These are phyloP conservation scores for Metarhizium guizhouense DNA, from an alignment of 2,329 filamentous ascomycete genomes.

Conservation along the genomic window DNA sequence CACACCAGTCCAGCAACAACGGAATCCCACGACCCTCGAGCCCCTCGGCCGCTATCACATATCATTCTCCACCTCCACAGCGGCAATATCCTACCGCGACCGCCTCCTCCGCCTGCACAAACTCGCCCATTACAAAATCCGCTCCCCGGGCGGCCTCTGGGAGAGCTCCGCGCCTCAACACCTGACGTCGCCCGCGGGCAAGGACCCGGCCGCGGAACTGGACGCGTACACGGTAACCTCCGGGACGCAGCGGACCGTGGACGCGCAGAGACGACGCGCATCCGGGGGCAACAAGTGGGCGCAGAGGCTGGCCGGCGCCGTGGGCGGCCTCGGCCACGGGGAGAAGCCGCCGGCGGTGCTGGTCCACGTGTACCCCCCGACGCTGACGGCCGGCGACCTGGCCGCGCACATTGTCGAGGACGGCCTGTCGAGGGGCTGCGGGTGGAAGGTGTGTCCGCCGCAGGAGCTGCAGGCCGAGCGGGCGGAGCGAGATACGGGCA, in stretches of 20 bases:
- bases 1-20: conserved; percentile 49
- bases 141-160: conserved; percentile 23
- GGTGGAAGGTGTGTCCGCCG: conserved; percentile 15
- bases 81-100: conserved; percentile 51
- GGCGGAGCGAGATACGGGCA: background rate
- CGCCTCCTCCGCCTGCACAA: conserved; percentile 24
- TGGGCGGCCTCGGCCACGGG: conserved; percentile 13
- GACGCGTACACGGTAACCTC: conserved; percentile 20
- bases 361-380: conserved; percentile 19
- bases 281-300: conserved; percentile 16
- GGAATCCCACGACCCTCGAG: conserved; percentile 53
- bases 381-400: conserved; percentile 23
- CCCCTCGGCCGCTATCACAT: conserved; percentile 59
- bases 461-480: conserved; percentile 6
- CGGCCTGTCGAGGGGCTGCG: conserved; percentile 23
- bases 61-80: conserved; percentile 52
- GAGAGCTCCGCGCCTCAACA: conserved; percentile 14
- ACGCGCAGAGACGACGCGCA: conserved; percentile 12
- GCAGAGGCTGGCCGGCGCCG: conserved; percentile 13
- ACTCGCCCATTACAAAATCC: conserved; percentile 19
- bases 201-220: conserved; percentile 14
- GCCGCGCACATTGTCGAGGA: conserved; percentile 31
- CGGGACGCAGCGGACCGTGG: conserved; percentile 13
- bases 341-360: conserved; percentile 20
- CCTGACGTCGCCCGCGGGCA: conserved; percentile 13